These are phyloP conservation scores for Xylariaceae sp. DNA, from an alignment of 2,329 filamentous ascomycete genomes.

Conservation along the genomic window DNA sequence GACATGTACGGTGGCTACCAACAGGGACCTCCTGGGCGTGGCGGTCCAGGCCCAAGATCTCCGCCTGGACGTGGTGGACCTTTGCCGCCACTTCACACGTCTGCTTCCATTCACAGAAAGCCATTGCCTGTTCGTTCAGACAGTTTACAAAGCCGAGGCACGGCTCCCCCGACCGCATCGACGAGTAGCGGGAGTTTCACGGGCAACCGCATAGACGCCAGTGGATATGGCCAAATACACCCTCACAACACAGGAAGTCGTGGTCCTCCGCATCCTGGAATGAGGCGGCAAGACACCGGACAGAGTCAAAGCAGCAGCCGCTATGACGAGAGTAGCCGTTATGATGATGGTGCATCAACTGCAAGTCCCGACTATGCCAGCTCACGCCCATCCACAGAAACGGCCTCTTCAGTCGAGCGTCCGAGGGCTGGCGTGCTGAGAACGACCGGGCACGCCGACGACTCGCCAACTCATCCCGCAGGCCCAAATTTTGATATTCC, in stretches of 20 bases:
- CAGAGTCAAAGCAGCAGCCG: conserved; percentile 34
- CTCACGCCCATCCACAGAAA: conserved; percentile 51
- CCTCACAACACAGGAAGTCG: conserved; percentile 26
- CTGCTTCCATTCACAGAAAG: conserved; percentile 45
- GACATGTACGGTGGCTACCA: conserved; percentile 22
- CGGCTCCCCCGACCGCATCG: conserved; percentile 31
- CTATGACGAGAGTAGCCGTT: conserved; percentile 34
- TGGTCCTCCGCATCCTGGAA: conserved; percentile 9
- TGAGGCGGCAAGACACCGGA: conserved; percentile 33
- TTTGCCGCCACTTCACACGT: conserved; percentile 31
- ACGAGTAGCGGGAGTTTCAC: conserved; percentile 36
- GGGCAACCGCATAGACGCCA: conserved; percentile 40
- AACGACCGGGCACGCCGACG: conserved; percentile 60
- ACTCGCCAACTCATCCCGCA: conserved; percentile 5
- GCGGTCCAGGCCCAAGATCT: conserved; percentile 17
- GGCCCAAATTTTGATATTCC: conserved; percentile 55
- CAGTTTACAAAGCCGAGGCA: conserved; percentile 32
- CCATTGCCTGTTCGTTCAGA: conserved; percentile 41
- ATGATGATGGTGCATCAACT: conserved; percentile 60
- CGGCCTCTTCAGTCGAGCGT: conserved; percentile 52
- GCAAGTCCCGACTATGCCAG: conserved; percentile 76
- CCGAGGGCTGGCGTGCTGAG: conserved; percentile 77
- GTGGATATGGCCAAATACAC: conserved; percentile 44
- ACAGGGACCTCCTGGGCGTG: conserved; percentile 18
- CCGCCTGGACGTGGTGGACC: conserved; percentile 16